These are phyloP conservation scores for Phytophthora litchii DNA, from an alignment of 352 stramenopile genomes.

Conservation along the genomic window DNA sequence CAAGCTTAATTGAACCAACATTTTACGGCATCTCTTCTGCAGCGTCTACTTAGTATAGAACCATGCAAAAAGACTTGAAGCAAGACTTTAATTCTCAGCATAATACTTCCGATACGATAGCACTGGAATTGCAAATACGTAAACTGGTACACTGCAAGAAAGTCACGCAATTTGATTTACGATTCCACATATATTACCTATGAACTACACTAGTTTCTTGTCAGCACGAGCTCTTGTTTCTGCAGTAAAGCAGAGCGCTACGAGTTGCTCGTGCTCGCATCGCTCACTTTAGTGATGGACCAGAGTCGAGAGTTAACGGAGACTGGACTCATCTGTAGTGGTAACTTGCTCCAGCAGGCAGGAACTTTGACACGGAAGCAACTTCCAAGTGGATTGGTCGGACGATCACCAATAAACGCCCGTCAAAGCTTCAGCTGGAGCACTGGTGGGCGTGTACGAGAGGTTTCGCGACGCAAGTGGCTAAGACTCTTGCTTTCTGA, in stretches of 20 bases:
- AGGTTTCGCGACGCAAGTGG: constrained; percentile 7
- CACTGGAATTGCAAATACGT: not conserved
- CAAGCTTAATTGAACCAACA: too few species aligned
- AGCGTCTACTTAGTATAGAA: too few species aligned
- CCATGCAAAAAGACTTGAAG: too few species aligned
- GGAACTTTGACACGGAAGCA: constrained; percentile 5
- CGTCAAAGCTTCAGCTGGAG: constrained; percentile 7
- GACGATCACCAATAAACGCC: constrained; percentile 18
- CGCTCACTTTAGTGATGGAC: constrained; percentile 16
- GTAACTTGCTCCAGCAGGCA: constrained; percentile 5
- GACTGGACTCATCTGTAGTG: constrained; percentile 7
- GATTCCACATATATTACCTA: too few species aligned
- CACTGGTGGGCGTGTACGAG: constrained; percentile 9
- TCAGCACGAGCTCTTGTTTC: constrained; percentile 4
- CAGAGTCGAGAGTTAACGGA: not conserved
- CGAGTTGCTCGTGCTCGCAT: not conserved
- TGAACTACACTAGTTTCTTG: too few species aligned
- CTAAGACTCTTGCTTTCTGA: constrained; percentile 3
- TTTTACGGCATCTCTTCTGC: too few species aligned
- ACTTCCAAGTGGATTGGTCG: constrained; percentile 3
- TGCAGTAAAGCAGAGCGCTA: constrained; percentile 8
- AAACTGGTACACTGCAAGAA: not conserved
- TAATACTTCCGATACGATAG: too few species aligned
- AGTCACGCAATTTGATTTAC: not conserved
- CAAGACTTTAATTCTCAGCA: too few species aligned